phyloP scores from a whole-genome alignment of 2,329 filamentous ascomycete species.

The Claviceps cyperi region DNA sequence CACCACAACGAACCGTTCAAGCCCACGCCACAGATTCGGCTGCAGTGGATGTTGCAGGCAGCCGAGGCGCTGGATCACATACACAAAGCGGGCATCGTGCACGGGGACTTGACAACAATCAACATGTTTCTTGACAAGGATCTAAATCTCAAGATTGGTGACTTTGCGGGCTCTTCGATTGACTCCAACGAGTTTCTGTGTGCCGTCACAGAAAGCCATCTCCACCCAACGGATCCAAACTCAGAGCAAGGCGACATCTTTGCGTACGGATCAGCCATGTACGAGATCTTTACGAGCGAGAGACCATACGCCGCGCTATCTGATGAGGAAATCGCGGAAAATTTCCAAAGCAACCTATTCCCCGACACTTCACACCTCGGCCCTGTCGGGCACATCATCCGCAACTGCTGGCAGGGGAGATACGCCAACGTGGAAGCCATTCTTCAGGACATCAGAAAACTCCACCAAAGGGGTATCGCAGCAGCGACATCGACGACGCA shows the following conservation, averaged over 20 bases:
- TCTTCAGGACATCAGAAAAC: neutral
- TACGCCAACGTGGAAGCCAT: neutral
- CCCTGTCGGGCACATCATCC: constrained; percentile 1
- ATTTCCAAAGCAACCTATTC: neutral
- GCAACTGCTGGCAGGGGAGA: constrained; percentile 3
- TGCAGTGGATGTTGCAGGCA: constrained; percentile 4
- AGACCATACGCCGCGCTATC: constrained; percentile 1
- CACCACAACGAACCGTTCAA: neutral
- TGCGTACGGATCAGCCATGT: constrained; percentile 1
- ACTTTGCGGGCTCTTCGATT: constrained; percentile 6
- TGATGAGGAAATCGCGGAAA: neutral
- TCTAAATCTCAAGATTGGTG: constrained; percentile 3
- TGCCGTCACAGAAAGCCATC: constrained; percentile 2
- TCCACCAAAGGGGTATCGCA: neutral
- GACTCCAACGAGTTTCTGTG: constrained; percentile 1
- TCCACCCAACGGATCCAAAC: neutral
- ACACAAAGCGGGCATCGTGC: constrained; percentile 3
- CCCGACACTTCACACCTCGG: constrained; percentile 3
- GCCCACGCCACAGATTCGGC: no score
- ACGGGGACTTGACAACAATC: constrained; percentile 3
- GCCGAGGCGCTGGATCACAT: constrained; percentile 3
- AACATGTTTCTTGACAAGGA: constrained; percentile 5
- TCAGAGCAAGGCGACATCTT: constrained; percentile 4
- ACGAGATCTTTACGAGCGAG: constrained; percentile 2
- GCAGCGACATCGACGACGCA: no score